These are phyloP conservation scores for Botrytis sinoallii DNA, from an alignment of 2,329 filamentous ascomycete genomes.

Conservation along the genomic window DNA sequence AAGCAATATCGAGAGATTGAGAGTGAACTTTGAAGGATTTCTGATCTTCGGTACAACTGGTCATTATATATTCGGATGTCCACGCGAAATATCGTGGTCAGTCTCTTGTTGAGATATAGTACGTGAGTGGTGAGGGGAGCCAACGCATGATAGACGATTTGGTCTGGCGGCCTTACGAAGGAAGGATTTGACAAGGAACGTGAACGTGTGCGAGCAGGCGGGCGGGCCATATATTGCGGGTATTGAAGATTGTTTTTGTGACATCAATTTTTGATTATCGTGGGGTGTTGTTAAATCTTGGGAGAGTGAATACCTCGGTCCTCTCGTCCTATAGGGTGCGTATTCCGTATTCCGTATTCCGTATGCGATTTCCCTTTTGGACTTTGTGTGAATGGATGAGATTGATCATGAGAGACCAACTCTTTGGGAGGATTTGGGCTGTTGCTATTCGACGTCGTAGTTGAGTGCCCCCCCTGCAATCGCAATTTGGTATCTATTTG, in stretches of 20 bases:
- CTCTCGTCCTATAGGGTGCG: neutral
- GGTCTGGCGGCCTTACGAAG: neutral
- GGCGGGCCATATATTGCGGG: neutral
- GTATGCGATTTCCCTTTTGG: neutral
- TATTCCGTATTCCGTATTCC: neutral
- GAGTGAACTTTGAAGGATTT: neutral
- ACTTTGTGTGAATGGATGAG: neutral
- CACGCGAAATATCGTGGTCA: neutral
- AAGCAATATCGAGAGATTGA: neutral
- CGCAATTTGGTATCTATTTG: conserved; percentile 18
- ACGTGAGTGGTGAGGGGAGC: neutral
- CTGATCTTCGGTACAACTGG: neutral
- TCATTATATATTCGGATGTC: neutral
- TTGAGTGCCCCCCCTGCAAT: neutral
- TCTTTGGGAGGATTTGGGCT: neutral
- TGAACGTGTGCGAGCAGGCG: neutral
- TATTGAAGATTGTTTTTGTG: neutral
- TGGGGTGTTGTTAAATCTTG: neutral
- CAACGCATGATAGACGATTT: neutral
- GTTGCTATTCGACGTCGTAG: neutral
- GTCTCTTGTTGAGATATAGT: neutral
- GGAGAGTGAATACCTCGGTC: neutral
- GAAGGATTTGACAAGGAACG: neutral
- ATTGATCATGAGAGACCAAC: neutral
- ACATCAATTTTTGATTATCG: neutral